phyloP scores from a whole-genome alignment of 1,139 yeast genomes.

The Blastobotrys persicus region DNA sequence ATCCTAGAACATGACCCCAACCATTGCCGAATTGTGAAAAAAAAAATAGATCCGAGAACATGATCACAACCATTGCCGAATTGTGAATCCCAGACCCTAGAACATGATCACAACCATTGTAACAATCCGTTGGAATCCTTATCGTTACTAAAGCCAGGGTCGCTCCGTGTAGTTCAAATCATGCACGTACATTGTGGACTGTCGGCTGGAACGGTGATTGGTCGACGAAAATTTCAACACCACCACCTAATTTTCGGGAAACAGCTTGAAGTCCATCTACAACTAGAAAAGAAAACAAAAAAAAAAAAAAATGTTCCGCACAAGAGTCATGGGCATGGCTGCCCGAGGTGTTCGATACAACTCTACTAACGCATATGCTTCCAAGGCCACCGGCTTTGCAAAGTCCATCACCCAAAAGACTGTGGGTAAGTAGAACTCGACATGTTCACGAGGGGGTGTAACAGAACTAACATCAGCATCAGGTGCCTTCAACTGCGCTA shows the following conservation, averaged over 20 bases:
- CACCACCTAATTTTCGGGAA: neutral
- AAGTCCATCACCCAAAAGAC: conserved; percentile 51
- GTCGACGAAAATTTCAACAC: conserved; percentile 2
- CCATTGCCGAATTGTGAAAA: no score
- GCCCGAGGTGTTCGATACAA: conserved; percentile 41
- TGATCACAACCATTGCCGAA: no score
- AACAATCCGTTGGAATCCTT: no score
- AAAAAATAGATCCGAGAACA: no score
- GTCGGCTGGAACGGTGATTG: neutral
- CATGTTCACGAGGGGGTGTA: neutral
- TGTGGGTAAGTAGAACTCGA: conserved; percentile 36
- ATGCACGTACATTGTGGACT: neutral
- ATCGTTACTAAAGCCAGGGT: no score
- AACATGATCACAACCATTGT: no score
- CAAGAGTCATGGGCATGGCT: conserved; percentile 17
- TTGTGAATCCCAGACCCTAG: no score
- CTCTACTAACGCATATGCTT: conserved; percentile 39
- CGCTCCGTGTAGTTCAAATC: neutral
- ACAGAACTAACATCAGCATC: conserved; percentile 5
- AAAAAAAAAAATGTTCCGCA: conserved; percentile 15
- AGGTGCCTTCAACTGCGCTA: conserved; percentile 29
- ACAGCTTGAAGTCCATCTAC: no score
- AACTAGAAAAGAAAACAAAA: neutral
- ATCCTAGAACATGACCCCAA: no score
- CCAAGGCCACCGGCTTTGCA: conserved; percentile 40